Evolutionary conservation across 495 filamentous ascomycete species (phyloP).

Genomic region (Penicillium desertorum): DNA sequence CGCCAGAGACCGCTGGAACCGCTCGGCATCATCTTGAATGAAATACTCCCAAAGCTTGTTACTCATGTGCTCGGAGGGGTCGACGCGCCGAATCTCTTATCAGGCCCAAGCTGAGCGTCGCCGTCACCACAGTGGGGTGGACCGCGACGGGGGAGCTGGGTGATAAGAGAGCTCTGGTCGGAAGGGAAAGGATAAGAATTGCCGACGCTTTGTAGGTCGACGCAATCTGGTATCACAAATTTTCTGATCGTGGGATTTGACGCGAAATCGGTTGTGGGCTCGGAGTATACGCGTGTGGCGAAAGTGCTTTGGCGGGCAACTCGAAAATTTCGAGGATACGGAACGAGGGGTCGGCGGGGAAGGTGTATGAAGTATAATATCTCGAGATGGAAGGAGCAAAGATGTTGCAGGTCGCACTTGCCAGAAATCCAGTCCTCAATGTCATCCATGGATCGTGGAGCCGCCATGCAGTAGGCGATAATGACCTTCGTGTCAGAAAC

Average conservation of each 20-base stretch:
- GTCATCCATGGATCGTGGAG: slow-evolving; percentile 19
- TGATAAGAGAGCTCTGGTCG: slow-evolving; percentile 42
- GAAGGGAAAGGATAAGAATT: slow-evolving; percentile 6
- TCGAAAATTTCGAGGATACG: neutral
- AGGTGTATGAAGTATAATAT: neutral
- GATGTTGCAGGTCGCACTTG: slow-evolving; percentile 1
- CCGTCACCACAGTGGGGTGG: slow-evolving; percentile 68
- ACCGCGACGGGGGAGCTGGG: slow-evolving; percentile 76
- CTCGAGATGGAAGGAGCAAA: neutral
- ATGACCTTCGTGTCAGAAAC: neutral
- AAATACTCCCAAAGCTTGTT: slow-evolving; percentile 93
- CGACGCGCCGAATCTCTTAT: slow-evolving; percentile 53
- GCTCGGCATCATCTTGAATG: slow-evolving; percentile 92
- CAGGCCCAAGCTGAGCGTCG: slow-evolving; percentile 74
- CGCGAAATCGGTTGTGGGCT: slow-evolving; percentile 24
- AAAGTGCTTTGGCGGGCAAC: slow-evolving; percentile 8
- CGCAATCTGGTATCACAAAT: slow-evolving; percentile 10
- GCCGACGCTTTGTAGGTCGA: slow-evolving; percentile 22
- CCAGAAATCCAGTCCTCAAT: slow-evolving; percentile 13
- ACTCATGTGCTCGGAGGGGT: slow-evolving; percentile 75
- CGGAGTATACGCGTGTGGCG: slow-evolving; percentile 22
- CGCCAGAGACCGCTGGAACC: slow-evolving; percentile 79
- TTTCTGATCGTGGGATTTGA: slow-evolving; percentile 12
- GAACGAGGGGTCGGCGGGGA: neutral
- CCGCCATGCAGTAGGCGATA: neutral